Conservation (phyloP, 192 early-diverging fungal species). For the Gigaspora rosea region DNA sequence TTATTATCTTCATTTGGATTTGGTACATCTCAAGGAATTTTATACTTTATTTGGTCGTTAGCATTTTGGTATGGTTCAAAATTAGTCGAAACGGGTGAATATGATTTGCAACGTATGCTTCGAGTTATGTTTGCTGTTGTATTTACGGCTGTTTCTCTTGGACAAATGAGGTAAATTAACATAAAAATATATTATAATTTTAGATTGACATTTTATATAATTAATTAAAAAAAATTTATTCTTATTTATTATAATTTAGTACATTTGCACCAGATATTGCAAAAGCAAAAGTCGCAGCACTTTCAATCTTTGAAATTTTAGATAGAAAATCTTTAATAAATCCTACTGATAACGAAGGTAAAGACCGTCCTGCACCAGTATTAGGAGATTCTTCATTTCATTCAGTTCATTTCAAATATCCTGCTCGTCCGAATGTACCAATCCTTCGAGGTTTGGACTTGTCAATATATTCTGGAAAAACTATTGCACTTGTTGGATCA, state of each 20-base stretch:
- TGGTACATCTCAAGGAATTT: conserved; percentile 65
- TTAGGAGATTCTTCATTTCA: conserved; percentile 54
- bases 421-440: conserved; percentile 58
- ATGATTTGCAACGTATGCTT: conserved; percentile 58
- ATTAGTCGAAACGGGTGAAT: conserved; percentile 53
- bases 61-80: conserved; percentile 75
- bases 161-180: conserved; percentile 49
- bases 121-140: conserved; percentile 78
- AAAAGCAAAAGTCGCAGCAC: conserved; percentile 70
- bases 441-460: conserved; percentile 64
- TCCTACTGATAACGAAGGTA: conserved; percentile 44
- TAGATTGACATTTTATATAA: not conserved
- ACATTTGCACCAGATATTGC: conserved; percentile 74
- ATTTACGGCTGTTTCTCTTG: conserved; percentile 66
- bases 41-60: conserved; percentile 74
- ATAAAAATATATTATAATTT: no score
- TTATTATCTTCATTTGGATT: conserved; percentile 68
- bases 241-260: conserved; percentile 9
- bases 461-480: conserved; percentile 57
- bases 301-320: conserved; percentile 67
- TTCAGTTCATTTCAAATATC: conserved; percentile 67
- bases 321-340: conserved; percentile 73
- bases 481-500: conserved; percentile 83
- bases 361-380: conserved; percentile 39
- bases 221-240: not conserved